Conservation (phyloP, 371 early-diverging fungal genomes). For the Lichtheimia corymbifera region DNA sequence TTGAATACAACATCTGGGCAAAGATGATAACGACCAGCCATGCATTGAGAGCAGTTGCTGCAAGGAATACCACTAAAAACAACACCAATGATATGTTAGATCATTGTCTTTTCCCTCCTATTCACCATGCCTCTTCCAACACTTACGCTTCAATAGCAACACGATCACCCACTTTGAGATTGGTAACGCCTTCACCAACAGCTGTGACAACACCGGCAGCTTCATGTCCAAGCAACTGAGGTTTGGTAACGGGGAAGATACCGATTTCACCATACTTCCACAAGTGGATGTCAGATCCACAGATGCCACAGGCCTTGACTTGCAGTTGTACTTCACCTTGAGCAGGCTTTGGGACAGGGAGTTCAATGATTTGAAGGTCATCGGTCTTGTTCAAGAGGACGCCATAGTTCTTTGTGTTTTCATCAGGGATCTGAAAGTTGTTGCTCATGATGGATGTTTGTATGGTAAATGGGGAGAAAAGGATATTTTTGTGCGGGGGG, state of each 20-base stretch:
- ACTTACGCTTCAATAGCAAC: slow-evolving; percentile 46
- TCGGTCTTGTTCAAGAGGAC: slow-evolving; percentile 37
- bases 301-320: slow-evolving; percentile 44
- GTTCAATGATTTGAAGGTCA: slow-evolving; percentile 39
- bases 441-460: neutral
- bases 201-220: slow-evolving; percentile 46
- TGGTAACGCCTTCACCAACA: slow-evolving; percentile 37
- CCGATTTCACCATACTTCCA: slow-evolving; percentile 51
- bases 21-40: slow-evolving; percentile 48
- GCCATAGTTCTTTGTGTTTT: slow-evolving; percentile 32
- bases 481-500: neutral
- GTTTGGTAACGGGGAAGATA: slow-evolving; percentile 39
- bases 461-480: neutral
- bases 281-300: slow-evolving; percentile 45
- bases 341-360: slow-evolving; percentile 35
- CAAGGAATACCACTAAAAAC: slow-evolving; percentile 48
- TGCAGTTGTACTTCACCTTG: slow-evolving; percentile 40
- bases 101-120: no score
- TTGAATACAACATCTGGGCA: slow-evolving; percentile 21
- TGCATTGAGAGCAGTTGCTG: slow-evolving; percentile 43
- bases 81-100: neutral
- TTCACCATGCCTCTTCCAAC: no score
- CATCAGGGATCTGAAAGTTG: slow-evolving; percentile 14
- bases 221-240: slow-evolving; percentile 50
- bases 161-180: slow-evolving; percentile 28